Base-by-base conservation (phyloP, 1,284 basidiomycete genomes). In the Polyporus tsugae region DNA sequence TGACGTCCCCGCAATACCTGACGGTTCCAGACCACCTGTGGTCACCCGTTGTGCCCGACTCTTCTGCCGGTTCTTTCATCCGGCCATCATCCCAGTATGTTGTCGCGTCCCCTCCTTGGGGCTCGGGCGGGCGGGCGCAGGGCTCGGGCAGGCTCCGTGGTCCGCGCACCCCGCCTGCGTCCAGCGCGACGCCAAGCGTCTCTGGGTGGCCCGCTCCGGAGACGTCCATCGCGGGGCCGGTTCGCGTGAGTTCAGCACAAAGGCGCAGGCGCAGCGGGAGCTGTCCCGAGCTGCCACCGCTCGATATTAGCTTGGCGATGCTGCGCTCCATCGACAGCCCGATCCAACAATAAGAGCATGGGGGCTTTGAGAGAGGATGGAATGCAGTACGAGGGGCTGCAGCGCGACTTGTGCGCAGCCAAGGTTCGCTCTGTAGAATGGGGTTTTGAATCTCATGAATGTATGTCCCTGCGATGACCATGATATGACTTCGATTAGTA, bases 221-320 rank as follows among this genome's bases (percentile, higher is more conserved):
- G n/a, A 33, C n/a, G 41, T 36, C 59, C 5, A 41, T 60, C 39
- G 11, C 11, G 38, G 58, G n/a, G 5, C 42, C 60, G 5, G n/a
- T 19, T 25, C 59, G 62, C 22, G 42, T 25, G 39, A 60, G 60
- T 6, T 52, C 19, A 15, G 52, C 60, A 1, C 68, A 69, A 42
- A 39, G 29, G 35, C 70, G 70, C 49, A 64, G 60, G 55, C 68
- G 67, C 33, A 73, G 68, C 42, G 66, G 59, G 46, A 73, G 72
- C 66, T 73, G 70, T 17, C 72, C 72, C 19, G 72, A 71, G 64
- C 63, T 73, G n/a, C 72, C 72, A 4, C 72, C 72, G 6, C 64
- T 73, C 15, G 70, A 70, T 35, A 57, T 72, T 9, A 42, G 22
- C 55, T 33, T 13, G 46, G 42, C 60, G 33, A 59, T 1, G 36